Base-by-base conservation (phyloP, 352 stramenopile species). In the Halophytophthora batemanensis region DNA sequence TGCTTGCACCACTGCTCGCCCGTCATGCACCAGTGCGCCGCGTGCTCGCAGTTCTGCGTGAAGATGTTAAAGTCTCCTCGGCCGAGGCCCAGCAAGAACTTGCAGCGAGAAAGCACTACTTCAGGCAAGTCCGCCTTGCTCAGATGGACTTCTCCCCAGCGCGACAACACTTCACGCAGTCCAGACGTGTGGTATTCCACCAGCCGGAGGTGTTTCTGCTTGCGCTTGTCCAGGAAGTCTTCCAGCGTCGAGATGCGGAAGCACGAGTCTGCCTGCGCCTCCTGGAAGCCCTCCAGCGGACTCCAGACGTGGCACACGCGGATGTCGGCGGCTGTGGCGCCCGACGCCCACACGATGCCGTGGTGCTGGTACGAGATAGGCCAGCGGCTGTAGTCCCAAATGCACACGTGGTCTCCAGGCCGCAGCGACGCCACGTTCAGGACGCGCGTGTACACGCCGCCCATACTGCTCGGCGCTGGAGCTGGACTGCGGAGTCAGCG, bases 1-100 rank as follows among this genome's bases (percentile, higher is more conserved):
- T 94, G 84, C 59, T 94, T 94, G 66, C 79, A 93, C 84, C 84
- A 94, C 61, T 94, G 84, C 64, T 94, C 77, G 44, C 84, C 84
- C 1, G 84, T 94, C 84, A 90, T 94, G 56, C 84, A 94, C 84
- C 84, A 94, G 48, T 94, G 82, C 12, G 84, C 84, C 6, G 82
- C 80, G 47, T 94, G 84, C 50, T 94, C 84, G 62, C 84, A 94
- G 55, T 94, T 94, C 63, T 94, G 84, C 28, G 72, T 86, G 50
- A 94, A 92, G 51, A 94, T 88, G 52, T 94, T 92, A 40, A 94
- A 94, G 31, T 94, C 82, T 25, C 83, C 83, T 49, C 70, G 59
- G 18, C 84, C 84, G 14, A 94, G 62, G 0, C 84, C 84, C 10
- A 94, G 45, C 3, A 94, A 51, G 42, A 91, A 94, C 57, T 87